phyloP scores from a whole-genome alignment of 2,329 filamentous ascomycete genomes.

The Xylogone sp. region DNA sequence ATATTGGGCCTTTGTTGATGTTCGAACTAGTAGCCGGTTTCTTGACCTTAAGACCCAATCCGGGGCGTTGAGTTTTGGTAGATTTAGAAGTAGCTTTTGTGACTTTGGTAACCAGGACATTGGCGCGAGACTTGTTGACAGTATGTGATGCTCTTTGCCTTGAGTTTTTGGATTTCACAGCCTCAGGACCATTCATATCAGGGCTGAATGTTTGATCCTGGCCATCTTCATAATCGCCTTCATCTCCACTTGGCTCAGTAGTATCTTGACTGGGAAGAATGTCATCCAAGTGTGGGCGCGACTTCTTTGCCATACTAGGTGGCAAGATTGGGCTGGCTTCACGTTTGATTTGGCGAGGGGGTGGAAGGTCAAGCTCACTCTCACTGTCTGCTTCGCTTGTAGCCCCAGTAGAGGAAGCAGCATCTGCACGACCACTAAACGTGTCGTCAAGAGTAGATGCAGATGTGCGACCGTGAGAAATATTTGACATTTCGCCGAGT shows the following conservation, averaged over 20 bases:
- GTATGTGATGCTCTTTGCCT: not conserved
- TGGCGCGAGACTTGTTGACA: conserved; percentile 34
- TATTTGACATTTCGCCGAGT: conserved; percentile 88
- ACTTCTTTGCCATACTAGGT: conserved; percentile 38
- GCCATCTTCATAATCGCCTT: conserved; percentile 48
- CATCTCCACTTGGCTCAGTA: conserved; percentile 58
- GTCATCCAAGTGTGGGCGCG: conserved; percentile 46
- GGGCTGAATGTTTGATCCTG: conserved; percentile 29
- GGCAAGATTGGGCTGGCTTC: conserved; percentile 48
- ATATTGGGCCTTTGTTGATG: conserved; percentile 43
- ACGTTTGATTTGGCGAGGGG: conserved; percentile 55
- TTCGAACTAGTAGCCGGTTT: conserved; percentile 34
- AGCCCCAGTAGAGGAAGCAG: conserved; percentile 77
- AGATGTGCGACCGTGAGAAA: conserved; percentile 88
- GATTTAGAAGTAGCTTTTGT: conserved; percentile 41
- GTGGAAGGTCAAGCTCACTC: conserved; percentile 59
- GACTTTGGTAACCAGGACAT: conserved; percentile 36
- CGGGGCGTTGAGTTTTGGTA: conserved; percentile 29
- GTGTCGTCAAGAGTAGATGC: conserved; percentile 92
- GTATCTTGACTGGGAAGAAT: conserved; percentile 53
- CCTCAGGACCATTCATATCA: conserved; percentile 2
- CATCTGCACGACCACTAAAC: conserved; percentile 84
- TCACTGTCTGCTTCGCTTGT: conserved; percentile 75
- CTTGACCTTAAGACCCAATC: conserved; percentile 44
- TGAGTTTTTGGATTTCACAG: not conserved